These are phyloP conservation scores for Entomortierella parvispora DNA, from an alignment of 192 early-diverging fungal genomes.

Conservation along the genomic window DNA sequence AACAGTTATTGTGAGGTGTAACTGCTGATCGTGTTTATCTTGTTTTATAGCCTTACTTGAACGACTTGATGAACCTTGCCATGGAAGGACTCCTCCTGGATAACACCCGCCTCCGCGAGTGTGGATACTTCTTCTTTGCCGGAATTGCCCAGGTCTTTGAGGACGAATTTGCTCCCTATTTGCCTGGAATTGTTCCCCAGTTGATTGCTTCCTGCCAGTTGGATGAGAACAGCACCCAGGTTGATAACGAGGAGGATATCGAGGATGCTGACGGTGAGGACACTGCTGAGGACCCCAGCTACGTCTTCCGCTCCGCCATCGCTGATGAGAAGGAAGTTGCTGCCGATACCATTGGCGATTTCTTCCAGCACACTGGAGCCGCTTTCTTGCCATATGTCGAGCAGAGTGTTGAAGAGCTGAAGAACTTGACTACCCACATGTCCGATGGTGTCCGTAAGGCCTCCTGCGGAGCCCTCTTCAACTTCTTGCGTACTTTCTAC, in stretches of 20 bases:
- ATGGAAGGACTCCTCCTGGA: conserved; percentile 82
- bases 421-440: conserved; percentile 77
- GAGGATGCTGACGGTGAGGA: conserved; percentile 61
- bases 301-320: conserved; percentile 77
- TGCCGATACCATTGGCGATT: conserved; percentile 86
- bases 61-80: conserved; percentile 79
- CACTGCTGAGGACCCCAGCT: conserved; percentile 66
- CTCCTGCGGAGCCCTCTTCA: conserved; percentile 75
- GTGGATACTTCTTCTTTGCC: conserved; percentile 88
- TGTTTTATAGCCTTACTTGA: conserved; percentile 65
- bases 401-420: conserved; percentile 70
- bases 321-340: conserved; percentile 95
- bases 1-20: too few species aligned
- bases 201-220: conserved; percentile 81
- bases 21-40: background rate
- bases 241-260: conserved; percentile 44
- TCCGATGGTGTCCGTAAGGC: conserved; percentile 87
- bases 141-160: conserved; percentile 83
- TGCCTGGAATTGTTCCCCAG: conserved; percentile 81
- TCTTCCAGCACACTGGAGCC: conserved; percentile 79
- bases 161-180: conserved; percentile 83
- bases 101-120: conserved; percentile 81
- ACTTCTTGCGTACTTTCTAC: conserved; percentile 83
- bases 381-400: conserved; percentile 90
- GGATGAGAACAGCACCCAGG: conserved; percentile 66